Conservation (phyloP, 2,329 filamentous ascomycete species). For the Sarocladium kiliense region DNA sequence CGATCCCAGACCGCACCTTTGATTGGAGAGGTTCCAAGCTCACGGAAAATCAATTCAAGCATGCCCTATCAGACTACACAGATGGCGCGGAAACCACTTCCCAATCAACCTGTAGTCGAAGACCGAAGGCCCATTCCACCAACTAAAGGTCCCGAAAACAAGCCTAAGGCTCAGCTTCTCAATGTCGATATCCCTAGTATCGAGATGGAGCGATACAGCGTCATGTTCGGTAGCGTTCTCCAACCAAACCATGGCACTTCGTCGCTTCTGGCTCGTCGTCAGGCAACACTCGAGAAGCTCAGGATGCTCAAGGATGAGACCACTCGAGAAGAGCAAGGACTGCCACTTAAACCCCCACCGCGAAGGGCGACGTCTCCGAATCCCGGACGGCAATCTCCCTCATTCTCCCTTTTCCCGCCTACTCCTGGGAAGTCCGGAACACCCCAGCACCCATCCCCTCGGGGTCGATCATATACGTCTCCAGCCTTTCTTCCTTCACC, state of each 20-base stretch:
- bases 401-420: slow-evolving; percentile 40
- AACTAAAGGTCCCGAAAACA: neutral
- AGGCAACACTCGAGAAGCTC: slow-evolving; percentile 54
- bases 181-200: slow-evolving; percentile 76
- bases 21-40: slow-evolving; percentile 1
- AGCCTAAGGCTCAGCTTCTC: slow-evolving; percentile 36
- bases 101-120: neutral
- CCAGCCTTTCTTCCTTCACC: slow-evolving; percentile 45
- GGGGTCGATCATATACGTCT: slow-evolving; percentile 49
- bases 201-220: slow-evolving; percentile 82
- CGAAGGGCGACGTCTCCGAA: slow-evolving; percentile 45
- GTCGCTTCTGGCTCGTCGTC: slow-evolving; percentile 48
- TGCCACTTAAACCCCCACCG: slow-evolving; percentile 24
- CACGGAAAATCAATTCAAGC: neutral
- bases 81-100: neutral
- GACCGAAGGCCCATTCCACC: neutral
- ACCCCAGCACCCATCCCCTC: slow-evolving; percentile 29
- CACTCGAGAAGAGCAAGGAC: slow-evolving; percentile 30
- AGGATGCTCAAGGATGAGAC: slow-evolving; percentile 46
- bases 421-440: slow-evolving; percentile 21
- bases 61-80: neutral
- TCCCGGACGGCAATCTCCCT: slow-evolving; percentile 31
- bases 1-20: slow-evolving; percentile 37
- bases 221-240: slow-evolving; percentile 83
- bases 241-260: slow-evolving; percentile 26